A percentile compares a stretch with the other conserved stretches of the same genome.
Evolutionary conservation across 305 asterid genomes (phyloP).

Genomic region (Fraxinus dipetala): DNA sequence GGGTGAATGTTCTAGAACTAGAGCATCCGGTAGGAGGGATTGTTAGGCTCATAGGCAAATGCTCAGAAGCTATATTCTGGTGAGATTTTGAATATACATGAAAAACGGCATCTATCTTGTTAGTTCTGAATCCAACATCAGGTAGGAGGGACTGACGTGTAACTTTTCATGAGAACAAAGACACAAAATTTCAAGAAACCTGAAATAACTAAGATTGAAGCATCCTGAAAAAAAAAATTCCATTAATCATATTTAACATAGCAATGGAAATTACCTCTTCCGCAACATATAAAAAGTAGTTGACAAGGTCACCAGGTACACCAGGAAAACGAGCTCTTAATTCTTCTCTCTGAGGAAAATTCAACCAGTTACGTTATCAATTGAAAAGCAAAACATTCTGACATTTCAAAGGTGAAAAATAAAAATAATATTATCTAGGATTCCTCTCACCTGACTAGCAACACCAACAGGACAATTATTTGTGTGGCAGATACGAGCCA

Average conservation of each 20-base stretch:
- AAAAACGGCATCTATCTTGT: background rate
- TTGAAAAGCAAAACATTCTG: background rate
- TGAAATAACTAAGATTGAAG: background rate
- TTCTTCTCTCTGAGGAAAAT: conserved; percentile 45
- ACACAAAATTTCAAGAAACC: background rate
- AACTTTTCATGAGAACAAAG: background rate
- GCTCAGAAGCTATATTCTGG: background rate
- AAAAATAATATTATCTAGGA: background rate
- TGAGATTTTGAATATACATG: background rate
- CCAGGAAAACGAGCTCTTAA: conserved; percentile 61
- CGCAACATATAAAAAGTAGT: conserved; percentile 48
- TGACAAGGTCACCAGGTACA: conserved; percentile 54
- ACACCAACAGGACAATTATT: conserved; percentile 63
- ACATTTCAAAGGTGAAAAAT: background rate
- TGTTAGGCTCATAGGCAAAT: background rate
- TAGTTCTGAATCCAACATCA: background rate
- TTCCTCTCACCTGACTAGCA: conserved; percentile 44
- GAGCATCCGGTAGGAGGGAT: background rate
- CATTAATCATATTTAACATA: background rate
- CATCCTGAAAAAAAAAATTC: background rate
- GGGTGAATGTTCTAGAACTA: background rate
- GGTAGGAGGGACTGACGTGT: background rate
- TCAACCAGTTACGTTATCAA: background rate
- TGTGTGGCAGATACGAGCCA: conserved; percentile 60
- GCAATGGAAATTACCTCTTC: conserved; percentile 41